Evolutionary conservation across 345 rosid genomes (phyloP), one percentile per base, ranked within the genome.

Genomic region (Acer saccharum): DNA sequence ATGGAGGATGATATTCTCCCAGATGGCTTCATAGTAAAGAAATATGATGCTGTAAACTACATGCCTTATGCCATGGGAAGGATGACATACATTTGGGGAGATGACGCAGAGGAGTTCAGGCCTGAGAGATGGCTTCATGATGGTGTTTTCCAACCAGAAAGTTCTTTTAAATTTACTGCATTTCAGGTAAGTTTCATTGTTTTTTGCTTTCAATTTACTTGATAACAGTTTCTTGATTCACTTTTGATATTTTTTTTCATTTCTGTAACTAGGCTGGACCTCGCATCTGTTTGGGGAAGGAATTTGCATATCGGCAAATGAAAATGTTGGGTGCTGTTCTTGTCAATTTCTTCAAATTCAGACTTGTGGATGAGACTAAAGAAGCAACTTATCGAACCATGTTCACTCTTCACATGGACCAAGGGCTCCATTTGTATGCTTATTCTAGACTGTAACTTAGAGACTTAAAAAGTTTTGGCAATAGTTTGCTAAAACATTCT

Each of bases 361-460:
- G 69, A 68, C 80, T 87, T n/a, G 75, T 65, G 35, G 80, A 86
- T 65, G 83, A 63, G 78, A 83, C 39, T 2, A 80, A 73, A 6
- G 81, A 71, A 77, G 82, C 77, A 2, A 68, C 78, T 3, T 83
- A 83, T 50, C 29, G 85, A 57, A 79, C 84, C 43, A 81, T 81
- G 88, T 81, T 83, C 75, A 85, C 88, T 0, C 87, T 87, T 80
- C 84, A 85, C 76, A 77, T 85, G 81, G 86, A 81, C 71, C 62
- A 76, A 62, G 87, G 87, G 6, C 90, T 85, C 25, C 88, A 76
- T 71, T 27, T 80, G 20, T 74, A 67, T 72, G 84, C 81, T 16
- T 48, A 64, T 74, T 77, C 73, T 18, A 81, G 86, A 77, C 46
- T 21, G 62, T 73, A 43, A 43, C 46, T 43, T 43, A 11, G 1